Percentiles rank a stretch among this genome's conserved stretches.
phyloP scores from a whole-genome alignment of 2,329 filamentous ascomycete species.

The Fusarium sp. region DNA sequence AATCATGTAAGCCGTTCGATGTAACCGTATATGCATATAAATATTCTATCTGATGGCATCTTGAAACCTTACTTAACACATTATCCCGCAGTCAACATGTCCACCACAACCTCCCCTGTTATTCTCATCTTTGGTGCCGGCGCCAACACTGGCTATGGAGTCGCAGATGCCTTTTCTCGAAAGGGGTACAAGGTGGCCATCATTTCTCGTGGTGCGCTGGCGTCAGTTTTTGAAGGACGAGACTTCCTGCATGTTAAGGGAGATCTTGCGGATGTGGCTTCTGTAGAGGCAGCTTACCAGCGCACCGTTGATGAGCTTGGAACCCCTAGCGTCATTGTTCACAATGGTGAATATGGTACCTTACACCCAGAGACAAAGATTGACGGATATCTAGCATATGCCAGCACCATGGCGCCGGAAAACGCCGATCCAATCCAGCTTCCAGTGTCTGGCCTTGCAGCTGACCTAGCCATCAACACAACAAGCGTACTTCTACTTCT shows the following conservation, averaged over 20 bases:
- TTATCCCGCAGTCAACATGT: neutral
- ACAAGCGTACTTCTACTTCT: neutral
- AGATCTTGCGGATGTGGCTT: neutral
- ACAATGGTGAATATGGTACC: neutral
- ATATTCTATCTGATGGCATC: neutral
- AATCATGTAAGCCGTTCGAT: neutral
- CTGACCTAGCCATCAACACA: neutral
- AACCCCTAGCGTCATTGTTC: neutral
- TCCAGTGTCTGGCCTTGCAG: neutral
- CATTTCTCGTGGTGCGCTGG: neutral
- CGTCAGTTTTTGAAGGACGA: neutral
- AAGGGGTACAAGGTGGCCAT: conserved; percentile 20
- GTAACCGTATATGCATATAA: neutral
- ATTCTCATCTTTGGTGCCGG: conserved; percentile 23
- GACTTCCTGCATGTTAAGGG: neutral
- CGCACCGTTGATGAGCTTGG: neutral
- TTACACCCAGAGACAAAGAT: too few species aligned
- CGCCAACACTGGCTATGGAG: conserved; percentile 11
- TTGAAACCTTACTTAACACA: neutral
- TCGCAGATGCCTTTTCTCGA: conserved; percentile 9
- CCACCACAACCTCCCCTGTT: neutral
- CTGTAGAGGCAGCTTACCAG: neutral
- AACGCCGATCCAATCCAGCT: neutral
- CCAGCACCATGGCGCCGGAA: neutral
- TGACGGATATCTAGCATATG: neutral